Percentiles rank a stretch among this genome's conserved stretches.
These are phyloP conservation scores for Pichia rugopelliculosa DNA, from an alignment of 805 yeast genomes.

Conservation along the genomic window DNA sequence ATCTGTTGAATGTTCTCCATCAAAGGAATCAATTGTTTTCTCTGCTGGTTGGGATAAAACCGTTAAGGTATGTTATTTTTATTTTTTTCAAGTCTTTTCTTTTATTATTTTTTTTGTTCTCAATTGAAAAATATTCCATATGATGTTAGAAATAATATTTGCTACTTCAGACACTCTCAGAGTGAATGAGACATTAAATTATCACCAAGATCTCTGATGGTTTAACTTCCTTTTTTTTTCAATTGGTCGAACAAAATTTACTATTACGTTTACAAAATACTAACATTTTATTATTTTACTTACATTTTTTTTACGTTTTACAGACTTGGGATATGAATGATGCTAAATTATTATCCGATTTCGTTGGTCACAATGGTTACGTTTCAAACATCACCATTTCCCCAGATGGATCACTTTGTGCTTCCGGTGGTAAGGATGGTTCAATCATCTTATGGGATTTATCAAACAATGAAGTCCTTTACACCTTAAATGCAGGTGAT, in stretches of 20 bases:
- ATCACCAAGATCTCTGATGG: slow-evolving; percentile 99
- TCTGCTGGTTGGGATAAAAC: slow-evolving; percentile 99
- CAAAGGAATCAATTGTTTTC: slow-evolving; percentile 64
- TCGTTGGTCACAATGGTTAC: slow-evolving; percentile 99
- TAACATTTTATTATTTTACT: slow-evolving; percentile 12
- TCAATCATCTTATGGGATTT: slow-evolving; percentile 97
- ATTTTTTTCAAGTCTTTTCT: background rate
- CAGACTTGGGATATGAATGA: slow-evolving; percentile 92
- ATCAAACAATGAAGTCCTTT: slow-evolving; percentile 74
- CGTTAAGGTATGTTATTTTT: slow-evolving; percentile 67
- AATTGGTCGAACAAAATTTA: background rate
- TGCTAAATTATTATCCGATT: slow-evolving; percentile 78
- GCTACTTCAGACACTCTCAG: slow-evolving; percentile 95
- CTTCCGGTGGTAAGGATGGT: slow-evolving; percentile 99
- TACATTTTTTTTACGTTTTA: background rate
- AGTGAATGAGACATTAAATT: slow-evolving; percentile 89
- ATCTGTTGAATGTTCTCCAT: slow-evolving; percentile 94
- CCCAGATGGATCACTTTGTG: slow-evolving; percentile 99
- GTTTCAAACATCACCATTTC: slow-evolving; percentile 94
- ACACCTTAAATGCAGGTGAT: slow-evolving; percentile 91
- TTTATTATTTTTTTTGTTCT: background rate
- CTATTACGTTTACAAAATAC: slow-evolving; percentile 8
- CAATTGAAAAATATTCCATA: slow-evolving; percentile 27
- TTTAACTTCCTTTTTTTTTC: background rate
- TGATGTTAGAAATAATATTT: slow-evolving; percentile 80